phyloP scores from a whole-genome alignment of 306 rosid species.

The Quercus suber region DNA sequence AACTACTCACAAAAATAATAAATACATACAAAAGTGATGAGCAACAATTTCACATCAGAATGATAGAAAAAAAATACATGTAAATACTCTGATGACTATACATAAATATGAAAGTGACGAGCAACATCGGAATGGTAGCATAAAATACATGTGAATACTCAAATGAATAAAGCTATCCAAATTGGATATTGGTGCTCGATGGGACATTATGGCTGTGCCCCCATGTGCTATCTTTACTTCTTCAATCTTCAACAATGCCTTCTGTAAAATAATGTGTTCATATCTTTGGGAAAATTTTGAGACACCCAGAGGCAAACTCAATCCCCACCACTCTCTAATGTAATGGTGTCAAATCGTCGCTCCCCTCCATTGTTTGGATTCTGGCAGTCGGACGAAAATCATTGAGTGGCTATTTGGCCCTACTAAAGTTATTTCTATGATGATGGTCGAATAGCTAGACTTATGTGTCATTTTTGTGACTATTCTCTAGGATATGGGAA shows the following conservation, averaged over 20 bases:
- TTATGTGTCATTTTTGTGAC: neutral
- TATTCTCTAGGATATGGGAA: neutral
- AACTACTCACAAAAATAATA: too few relatives aligned
- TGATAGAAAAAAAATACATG: too few relatives aligned
- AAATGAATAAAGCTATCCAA: neutral
- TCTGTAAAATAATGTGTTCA: slow-evolving; percentile 11
- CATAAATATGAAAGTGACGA: too few relatives aligned
- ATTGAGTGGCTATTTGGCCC: slow-evolving; percentile 22
- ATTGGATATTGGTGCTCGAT: slow-evolving; percentile 1
- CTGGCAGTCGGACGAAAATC: slow-evolving; percentile 23
- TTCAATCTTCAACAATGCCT: neutral
- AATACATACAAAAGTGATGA: too few relatives aligned
- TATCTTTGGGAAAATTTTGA: neutral
- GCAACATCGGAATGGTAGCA: too few relatives aligned
- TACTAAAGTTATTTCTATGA: neutral
- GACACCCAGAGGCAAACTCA: neutral
- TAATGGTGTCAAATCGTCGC: slow-evolving; percentile 48
- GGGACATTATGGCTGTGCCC: slow-evolving; percentile 5
- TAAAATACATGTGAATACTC: too few relatives aligned
- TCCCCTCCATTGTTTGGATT: slow-evolving; percentile 31
- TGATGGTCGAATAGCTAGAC: neutral
- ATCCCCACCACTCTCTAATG: slow-evolving; percentile 38
- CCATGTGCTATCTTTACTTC: slow-evolving; percentile 17
- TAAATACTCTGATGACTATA: too few relatives aligned
- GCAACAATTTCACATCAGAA: too few relatives aligned